A percentile compares a stretch with the other conserved stretches of the same genome.
Evolutionary conservation across 345 rosid species (phyloP).

Genomic region (Carallia brachiata): DNA sequence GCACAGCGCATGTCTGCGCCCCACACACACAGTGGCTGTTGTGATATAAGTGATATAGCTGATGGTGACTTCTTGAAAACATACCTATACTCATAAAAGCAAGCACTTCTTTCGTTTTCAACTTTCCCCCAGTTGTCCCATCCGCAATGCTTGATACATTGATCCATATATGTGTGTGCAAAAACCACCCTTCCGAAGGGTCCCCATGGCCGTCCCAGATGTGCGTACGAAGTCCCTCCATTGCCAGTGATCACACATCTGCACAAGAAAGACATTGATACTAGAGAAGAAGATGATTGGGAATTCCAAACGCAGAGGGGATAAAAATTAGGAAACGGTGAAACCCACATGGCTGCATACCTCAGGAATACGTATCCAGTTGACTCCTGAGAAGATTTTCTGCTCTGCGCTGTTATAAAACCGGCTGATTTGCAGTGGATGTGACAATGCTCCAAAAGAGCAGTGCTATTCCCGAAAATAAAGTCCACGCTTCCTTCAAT

Average conservation of each 20-base stretch:
- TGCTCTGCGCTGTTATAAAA: slow-evolving; percentile 86
- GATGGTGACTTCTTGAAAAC: neutral
- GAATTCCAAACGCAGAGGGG: neutral
- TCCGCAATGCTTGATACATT: slow-evolving; percentile 59
- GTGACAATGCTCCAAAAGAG: slow-evolving; percentile 94
- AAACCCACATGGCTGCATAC: slow-evolving; percentile 30
- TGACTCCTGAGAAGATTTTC: slow-evolving; percentile 89
- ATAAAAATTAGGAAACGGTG: neutral
- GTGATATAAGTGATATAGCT: neutral
- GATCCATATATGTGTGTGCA: slow-evolving; percentile 81
- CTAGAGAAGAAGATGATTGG: neutral
- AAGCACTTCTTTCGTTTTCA: slow-evolving; percentile 93
- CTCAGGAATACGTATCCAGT: slow-evolving; percentile 93
- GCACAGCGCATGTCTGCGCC: too few species aligned
- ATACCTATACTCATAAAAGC: slow-evolving; percentile 94
- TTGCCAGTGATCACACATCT: slow-evolving; percentile 92
- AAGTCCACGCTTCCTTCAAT: slow-evolving; percentile 93
- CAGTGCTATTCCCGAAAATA: slow-evolving; percentile 93
- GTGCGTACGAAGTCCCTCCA: slow-evolving; percentile 53
- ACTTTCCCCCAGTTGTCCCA: slow-evolving; percentile 92
- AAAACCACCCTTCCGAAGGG: slow-evolving; percentile 91
- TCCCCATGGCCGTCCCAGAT: slow-evolving; percentile 97
- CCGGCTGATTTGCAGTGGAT: slow-evolving; percentile 91
- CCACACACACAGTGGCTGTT: too few species aligned
- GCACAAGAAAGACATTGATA: slow-evolving; percentile 12